Conservation (phyloP, 2,329 filamentous ascomycete genomes). For the Stagonosporopsis rhizophila region DNA sequence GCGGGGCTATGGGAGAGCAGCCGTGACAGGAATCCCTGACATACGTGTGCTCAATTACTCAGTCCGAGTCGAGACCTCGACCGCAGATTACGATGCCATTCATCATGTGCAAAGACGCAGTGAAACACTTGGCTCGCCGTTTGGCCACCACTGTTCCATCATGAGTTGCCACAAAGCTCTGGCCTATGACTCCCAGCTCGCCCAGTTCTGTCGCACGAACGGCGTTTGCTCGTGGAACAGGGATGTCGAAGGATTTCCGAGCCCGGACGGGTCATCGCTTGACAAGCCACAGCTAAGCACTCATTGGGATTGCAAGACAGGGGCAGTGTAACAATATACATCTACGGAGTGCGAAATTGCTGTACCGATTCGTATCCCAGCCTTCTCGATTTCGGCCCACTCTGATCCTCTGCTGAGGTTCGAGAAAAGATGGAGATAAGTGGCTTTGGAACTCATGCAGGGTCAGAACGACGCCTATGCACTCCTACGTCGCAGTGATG, state of each 20-base stretch:
- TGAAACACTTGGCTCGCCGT: constrained; percentile 9
- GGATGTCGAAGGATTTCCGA: constrained; percentile 17
- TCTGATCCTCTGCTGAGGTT: constrained; percentile 3
- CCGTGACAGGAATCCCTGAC: constrained; percentile 4
- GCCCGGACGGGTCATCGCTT: constrained; percentile 13
- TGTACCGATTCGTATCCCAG: constrained; percentile 12
- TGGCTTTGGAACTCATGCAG: constrained; percentile 12
- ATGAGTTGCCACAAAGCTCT: constrained; percentile 1
- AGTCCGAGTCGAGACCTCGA: constrained; percentile 8
- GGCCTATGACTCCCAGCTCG: not conserved
- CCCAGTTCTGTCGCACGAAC: constrained; percentile 2
- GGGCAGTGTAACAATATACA: constrained; percentile 7
- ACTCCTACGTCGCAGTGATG: constrained; percentile 18
- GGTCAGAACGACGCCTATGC: not conserved
- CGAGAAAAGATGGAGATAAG: constrained; percentile 5
- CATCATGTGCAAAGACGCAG: not conserved
- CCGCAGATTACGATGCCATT: not conserved
- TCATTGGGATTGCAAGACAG: constrained; percentile 7
- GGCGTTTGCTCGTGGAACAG: constrained; percentile 16
- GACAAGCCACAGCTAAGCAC: constrained; percentile 18
- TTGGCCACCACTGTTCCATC: not conserved
- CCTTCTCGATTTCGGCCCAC: constrained; percentile 12
- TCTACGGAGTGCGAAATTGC: constrained; percentile 3
- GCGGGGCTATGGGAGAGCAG: constrained; percentile 12
- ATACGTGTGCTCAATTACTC: constrained; percentile 2